Evolutionary conservation across 2,329 filamentous ascomycete genomes (phyloP), one percentile per base, ranked within the genome.

Genomic region (Colletotrichum gigasporum): DNA sequence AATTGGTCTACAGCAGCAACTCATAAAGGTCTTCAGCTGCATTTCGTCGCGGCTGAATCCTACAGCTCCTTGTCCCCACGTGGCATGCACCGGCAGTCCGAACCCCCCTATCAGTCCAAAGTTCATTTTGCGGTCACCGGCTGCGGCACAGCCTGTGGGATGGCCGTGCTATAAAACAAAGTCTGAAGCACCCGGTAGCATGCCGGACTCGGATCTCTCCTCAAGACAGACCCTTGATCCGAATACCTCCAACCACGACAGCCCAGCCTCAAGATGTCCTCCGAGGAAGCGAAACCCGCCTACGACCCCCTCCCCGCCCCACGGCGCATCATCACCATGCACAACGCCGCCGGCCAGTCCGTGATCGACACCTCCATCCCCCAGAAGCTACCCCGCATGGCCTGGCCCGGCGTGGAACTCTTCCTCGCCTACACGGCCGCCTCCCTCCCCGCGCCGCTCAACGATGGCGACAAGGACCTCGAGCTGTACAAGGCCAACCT

Each of bases 281-380:
- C 42, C 26, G 14, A 22, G 4, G 18, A 14, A 10, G 9, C 26
- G n/a, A n/a, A n/a, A 3, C 52, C 52, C 20, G 26, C 34, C 7
- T 50, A 63, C 45, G 34, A 60, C 5, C 55, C 47, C 32, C 47
- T 63, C 4, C 42, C 55, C 30, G 37, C 56, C 12, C 55, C 47
- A 14, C 48, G 52, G 26, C 59, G 59, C 12, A 30, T 63, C 58
- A 72, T 75, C 60, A 72, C 76, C 61, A 75, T 74, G 61, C 76
- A 80, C 71, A 69, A 78, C 65, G 54, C 54, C 37, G 28, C 66
- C 6, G 76, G 76, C 24, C 64, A 71, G 39, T 75, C 78, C 26
- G 68, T 79, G 55, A 75, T 80, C 68, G 73, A 71, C 24, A 64
- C 47, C 20, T 63, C 65, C n/a, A 61, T 76, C 1, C 28, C 52